These are phyloP conservation scores for Tetrapyrgos nigripes DNA, from an alignment of 1,284 basidiomycete species.

Conservation along the genomic window DNA sequence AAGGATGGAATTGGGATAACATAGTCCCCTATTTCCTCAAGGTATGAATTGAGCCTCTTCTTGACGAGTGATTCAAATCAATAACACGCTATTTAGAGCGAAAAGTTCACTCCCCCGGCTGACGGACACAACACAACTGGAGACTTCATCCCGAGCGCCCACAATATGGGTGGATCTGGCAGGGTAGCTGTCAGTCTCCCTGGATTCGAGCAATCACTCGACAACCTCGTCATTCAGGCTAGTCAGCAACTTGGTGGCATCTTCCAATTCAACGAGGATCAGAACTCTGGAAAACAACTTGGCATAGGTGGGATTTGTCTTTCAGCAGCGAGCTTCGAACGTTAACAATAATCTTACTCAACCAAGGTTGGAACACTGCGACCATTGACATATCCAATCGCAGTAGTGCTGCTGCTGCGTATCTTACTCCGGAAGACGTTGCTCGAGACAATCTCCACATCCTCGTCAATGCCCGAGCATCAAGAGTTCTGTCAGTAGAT, in stretches of 20 bases:
- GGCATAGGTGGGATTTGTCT: slow-evolving; percentile 32
- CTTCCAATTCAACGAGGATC: slow-evolving; percentile 32
- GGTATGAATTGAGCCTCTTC: slow-evolving; percentile 18
- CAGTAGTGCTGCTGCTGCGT: slow-evolving; percentile 33
- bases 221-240: slow-evolving; percentile 25
- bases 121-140: slow-evolving; percentile 25
- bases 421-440: slow-evolving; percentile 39
- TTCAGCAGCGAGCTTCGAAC: neutral
- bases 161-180: slow-evolving; percentile 36
- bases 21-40: slow-evolving; percentile 31
- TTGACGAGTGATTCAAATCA: neutral
- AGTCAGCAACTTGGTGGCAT: slow-evolving; percentile 17
- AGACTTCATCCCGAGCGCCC: slow-evolving; percentile 25
- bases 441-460: slow-evolving; percentile 24
- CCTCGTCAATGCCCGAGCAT: slow-evolving; percentile 21
- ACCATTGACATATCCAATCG: slow-evolving; percentile 28
- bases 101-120: slow-evolving; percentile 22
- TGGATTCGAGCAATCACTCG: slow-evolving; percentile 29
- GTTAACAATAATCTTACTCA: neutral
- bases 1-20: slow-evolving; percentile 34
- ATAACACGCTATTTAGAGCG: slow-evolving; percentile 18
- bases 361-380: slow-evolving; percentile 26
- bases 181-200: slow-evolving; percentile 35
- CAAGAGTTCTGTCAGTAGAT: slow-evolving; percentile 16
- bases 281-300: slow-evolving; percentile 35